Conservation (phyloP, 768 basidiomycete genomes). For the Russula compacta region DNA sequence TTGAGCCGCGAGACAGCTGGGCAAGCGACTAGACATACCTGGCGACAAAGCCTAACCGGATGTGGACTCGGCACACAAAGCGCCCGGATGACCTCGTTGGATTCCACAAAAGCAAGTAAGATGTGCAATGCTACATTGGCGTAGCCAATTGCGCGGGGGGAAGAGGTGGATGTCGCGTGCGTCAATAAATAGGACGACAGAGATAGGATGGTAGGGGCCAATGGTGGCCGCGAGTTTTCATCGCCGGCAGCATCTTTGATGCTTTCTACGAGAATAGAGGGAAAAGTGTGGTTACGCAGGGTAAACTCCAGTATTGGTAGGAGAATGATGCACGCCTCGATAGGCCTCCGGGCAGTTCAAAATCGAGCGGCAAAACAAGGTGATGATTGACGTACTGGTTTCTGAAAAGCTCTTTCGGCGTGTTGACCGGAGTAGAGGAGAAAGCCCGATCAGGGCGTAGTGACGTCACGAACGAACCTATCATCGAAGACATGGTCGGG, state of each 20-base stretch:
- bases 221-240: constrained; percentile 27
- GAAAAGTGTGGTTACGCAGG: constrained; percentile 41
- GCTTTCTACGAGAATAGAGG: constrained; percentile 36
- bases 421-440: constrained; percentile 36
- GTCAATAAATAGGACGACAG: constrained; percentile 58
- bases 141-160: constrained; percentile 52
- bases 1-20: background rate
- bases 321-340: constrained; percentile 48
- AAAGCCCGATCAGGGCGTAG: constrained; percentile 48
- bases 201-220: constrained; percentile 42
- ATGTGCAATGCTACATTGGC: constrained; percentile 48
- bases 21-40: constrained; percentile 32
- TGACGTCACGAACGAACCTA: constrained; percentile 44
- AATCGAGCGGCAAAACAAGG: background rate
- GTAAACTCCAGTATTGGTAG: constrained; percentile 57
- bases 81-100: constrained; percentile 36
- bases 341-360: constrained; percentile 37
- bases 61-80: constrained; percentile 36
- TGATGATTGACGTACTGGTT: constrained; percentile 34
- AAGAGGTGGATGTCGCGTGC: constrained; percentile 54
- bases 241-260: constrained; percentile 25
- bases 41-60: constrained; percentile 50
- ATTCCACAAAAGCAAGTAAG: constrained; percentile 43
- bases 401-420: constrained; percentile 47
- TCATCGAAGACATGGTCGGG: constrained; percentile 39